Percentiles rank a stretch among this genome's conserved stretches.
Evolutionary conservation across 768 basidiomycete species (phyloP).

Genomic region (Leccinum variicolor): DNA sequence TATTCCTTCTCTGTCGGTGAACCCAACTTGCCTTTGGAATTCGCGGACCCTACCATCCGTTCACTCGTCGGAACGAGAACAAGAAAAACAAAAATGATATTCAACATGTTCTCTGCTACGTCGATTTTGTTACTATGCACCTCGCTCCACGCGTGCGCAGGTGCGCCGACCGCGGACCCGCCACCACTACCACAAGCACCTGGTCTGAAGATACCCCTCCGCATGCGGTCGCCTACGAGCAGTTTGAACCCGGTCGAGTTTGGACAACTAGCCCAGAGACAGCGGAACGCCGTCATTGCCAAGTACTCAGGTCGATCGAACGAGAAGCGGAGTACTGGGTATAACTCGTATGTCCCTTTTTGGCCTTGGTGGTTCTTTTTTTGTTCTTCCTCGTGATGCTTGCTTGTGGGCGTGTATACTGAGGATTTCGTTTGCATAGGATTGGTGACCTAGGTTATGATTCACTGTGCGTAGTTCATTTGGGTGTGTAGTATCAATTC

Average conservation of each 20-base stretch:
- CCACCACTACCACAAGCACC: background rate
- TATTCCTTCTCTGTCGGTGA: background rate
- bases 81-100: slow-evolving; percentile 12
- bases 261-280: slow-evolving; percentile 37
- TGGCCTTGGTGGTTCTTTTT: background rate
- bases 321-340: slow-evolving; percentile 44
- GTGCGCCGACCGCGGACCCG: slow-evolving; percentile 13
- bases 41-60: too few species aligned
- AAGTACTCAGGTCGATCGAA: slow-evolving; percentile 44
- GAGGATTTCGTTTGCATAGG: slow-evolving; percentile 32
- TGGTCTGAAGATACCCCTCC: slow-evolving; percentile 22
- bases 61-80: background rate
- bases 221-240: slow-evolving; percentile 10
- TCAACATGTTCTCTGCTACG: slow-evolving; percentile 5
- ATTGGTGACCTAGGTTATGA: slow-evolving; percentile 63
- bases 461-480: slow-evolving; percentile 45
- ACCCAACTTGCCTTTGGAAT: too few species aligned
- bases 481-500: background rate
- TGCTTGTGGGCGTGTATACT: background rate
- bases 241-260: slow-evolving; percentile 5
- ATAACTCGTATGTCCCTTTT: slow-evolving; percentile 44
- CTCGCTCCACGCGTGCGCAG: slow-evolving; percentile 3
- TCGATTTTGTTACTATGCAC: slow-evolving; percentile 12
- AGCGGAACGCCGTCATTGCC: slow-evolving; percentile 38
- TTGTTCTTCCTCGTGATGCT: background rate